Conservation (phyloP, 768 basidiomycete species). For the Lyophyllum shimeji region DNA sequence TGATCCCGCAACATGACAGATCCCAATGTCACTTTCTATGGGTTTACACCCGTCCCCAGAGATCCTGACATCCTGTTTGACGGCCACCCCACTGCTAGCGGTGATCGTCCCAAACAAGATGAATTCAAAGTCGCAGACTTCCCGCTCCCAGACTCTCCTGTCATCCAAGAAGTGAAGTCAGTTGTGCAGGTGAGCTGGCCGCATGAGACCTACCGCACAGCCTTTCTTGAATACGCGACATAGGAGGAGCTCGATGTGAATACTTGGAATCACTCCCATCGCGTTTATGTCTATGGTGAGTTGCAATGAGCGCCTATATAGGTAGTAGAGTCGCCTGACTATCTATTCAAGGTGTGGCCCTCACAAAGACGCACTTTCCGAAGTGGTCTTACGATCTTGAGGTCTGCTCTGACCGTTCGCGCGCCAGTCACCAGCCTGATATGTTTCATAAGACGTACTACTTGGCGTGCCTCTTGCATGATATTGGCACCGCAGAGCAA, state of each 20-base stretch:
- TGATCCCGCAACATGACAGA: slow-evolving; percentile 18
- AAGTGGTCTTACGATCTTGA: slow-evolving; percentile 40
- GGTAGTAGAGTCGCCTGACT: neutral
- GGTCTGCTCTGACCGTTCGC: slow-evolving; percentile 14
- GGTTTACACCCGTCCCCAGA: slow-evolving; percentile 47
- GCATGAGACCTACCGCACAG: neutral
- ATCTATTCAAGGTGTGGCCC: slow-evolving; percentile 38
- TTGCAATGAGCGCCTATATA: neutral
- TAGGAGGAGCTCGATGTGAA: slow-evolving; percentile 43
- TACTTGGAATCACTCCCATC: slow-evolving; percentile 49
- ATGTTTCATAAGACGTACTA: slow-evolving; percentile 39
- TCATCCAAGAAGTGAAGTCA: slow-evolving; percentile 36
- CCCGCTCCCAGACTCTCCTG: slow-evolving; percentile 39
- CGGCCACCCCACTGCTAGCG: slow-evolving; percentile 41
- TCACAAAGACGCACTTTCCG: slow-evolving; percentile 46
- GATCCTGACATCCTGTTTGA: slow-evolving; percentile 50
- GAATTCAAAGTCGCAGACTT: slow-evolving; percentile 37
- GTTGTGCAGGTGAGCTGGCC: slow-evolving; percentile 34
- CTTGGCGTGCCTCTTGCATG: slow-evolving; percentile 50
- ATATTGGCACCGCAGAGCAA: slow-evolving; percentile 48
- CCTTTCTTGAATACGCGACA: neutral
- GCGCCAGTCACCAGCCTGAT: neutral
- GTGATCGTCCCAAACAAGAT: slow-evolving; percentile 41
- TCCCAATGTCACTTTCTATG: slow-evolving; percentile 35
- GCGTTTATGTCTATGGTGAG: slow-evolving; percentile 51